phyloP scores from a whole-genome alignment of 805 yeast species.

The Torulaspora maleeae region DNA sequence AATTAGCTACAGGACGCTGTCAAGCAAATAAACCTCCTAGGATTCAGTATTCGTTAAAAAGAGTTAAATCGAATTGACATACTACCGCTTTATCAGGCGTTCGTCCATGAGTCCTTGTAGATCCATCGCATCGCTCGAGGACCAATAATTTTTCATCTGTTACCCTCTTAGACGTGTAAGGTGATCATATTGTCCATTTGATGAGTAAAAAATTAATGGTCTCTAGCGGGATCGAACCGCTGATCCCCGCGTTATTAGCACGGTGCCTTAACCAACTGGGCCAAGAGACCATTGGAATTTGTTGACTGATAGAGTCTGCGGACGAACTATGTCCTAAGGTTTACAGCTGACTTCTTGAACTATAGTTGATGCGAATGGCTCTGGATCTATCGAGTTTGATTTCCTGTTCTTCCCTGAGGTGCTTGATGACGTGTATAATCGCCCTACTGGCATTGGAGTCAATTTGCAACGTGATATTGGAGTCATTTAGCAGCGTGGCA shows the following conservation, averaged over 20 bases:
- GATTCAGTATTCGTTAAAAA: not conserved
- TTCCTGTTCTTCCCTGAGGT: too few relatives aligned
- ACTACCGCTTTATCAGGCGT: not conserved
- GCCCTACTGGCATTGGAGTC: too few relatives aligned
- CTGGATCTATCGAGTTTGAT: too few relatives aligned
- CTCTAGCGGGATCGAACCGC: conserved; percentile 34
- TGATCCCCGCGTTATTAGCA: conserved; percentile 34
- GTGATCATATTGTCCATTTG: too few relatives aligned
- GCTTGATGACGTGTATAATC: too few relatives aligned
- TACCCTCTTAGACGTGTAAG: too few relatives aligned
- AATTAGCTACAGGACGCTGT: not conserved
- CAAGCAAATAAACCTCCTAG: not conserved
- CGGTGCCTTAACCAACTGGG: conserved; percentile 35
- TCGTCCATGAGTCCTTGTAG: not conserved
- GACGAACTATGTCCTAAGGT: too few relatives aligned
- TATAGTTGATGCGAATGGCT: too few relatives aligned
- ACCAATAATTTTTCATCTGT: conserved; percentile 4
- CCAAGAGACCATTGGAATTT: conserved; percentile 5
- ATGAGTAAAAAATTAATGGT: conserved; percentile 7
- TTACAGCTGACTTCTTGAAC: too few relatives aligned
- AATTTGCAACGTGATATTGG: too few relatives aligned
- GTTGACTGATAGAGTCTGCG: too few relatives aligned
- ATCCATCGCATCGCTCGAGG: conserved; percentile 8
- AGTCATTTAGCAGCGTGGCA: too few relatives aligned
- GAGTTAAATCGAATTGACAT: not conserved